Evolutionary conservation across 2,329 filamentous ascomycete genomes (phyloP), one percentile per base, ranked within the genome.

Genomic region (Colletotrichum agaves): DNA sequence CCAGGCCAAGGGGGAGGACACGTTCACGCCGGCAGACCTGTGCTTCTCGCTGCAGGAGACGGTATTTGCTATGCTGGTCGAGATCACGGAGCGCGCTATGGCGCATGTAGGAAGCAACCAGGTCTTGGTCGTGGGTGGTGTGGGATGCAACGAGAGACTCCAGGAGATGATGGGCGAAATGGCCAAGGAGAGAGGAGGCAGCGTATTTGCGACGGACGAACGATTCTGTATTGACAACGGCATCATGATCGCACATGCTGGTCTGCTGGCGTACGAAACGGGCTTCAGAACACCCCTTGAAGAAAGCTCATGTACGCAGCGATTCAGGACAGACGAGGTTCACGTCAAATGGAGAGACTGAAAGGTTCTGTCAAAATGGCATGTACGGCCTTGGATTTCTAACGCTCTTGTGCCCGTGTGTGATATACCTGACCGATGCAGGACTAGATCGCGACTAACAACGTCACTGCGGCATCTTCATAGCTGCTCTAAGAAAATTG

Each of bases 131-230:
- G 96, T 99, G 3, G 96, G 96, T 43, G 96, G 96, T 21, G 96
- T 99, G 1, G 96, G 96, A 3, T 97, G 93, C 78, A 99, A 99
- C 77, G 91, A 97, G 82, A 87, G 96, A 4, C 78, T 99, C 72
- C 96, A 99, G 82, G 89, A 97, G 74, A 99, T 99, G 96, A 99
- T 99, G 96, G 94, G 93, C 15, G 84, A 91, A 52, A 99, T 99
- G 96, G 95, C 94, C 15, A 84, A 84, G 49, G 94, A 97, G 78
- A 84, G 96, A 41, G 93, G 94, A 60, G 96, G 96, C 4, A 94
- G 89, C 74, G 93, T 98, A 3, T 98, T 92, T 80, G 94, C 96
- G 23, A 98, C 95, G 0, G 96, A 99, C 77, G 96, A 99, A 83
- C 86, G 96, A 50, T 99, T 97, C 78, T 99, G 96, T 78, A 99